Evolutionary conservation across 495 filamentous ascomycete genomes (phyloP), one percentile per base, ranked within the genome.

Genomic region (Aspergillus olivimuriae): DNA sequence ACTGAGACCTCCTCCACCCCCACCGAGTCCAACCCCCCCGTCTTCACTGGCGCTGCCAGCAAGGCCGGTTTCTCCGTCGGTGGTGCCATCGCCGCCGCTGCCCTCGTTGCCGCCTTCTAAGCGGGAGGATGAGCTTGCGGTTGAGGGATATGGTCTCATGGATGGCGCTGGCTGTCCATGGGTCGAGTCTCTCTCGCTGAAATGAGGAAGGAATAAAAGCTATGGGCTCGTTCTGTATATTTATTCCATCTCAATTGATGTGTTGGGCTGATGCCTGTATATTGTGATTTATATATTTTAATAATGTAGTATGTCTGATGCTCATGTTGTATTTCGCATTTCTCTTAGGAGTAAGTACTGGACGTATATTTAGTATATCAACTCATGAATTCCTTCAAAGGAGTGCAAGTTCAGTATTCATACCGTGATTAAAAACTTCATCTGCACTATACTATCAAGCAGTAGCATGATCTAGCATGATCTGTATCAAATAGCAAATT

Each of bases 11-110:
- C 43, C 33, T 34, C 47, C 14, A 17, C 39, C 30, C 37, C 41
- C 36, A 51, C 34, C 18, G 17, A 11, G 16, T 1, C 48, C 41
- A 20, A 36, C 26, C 51, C 52, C 41, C 22, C 45, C 34, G 41
- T 47, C 22, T 31, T 42, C 42, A 66, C 63, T 16, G 65, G 54
- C 37, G 65, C 56, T 39, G 66, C 66, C 18, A 54, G 33, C 42
- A 47, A 53, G 16, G 55, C 58, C 44, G 52, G 47, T 40, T 46
- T 44, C 43, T 34, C 48, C 34, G 43, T 61, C 17, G 53, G 58
- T 35, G 51, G 60, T 49, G 60, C 58, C 17, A 50, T 54, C 31
- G 58, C 58, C n/a, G 48, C 47, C 32, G 61, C 50, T 44, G 58
- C 58, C 22, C 34, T 60, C 41, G 56, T 53, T 39, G 43, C 51